These are phyloP conservation scores for Spiraea crenata DNA, from an alignment of 331 rosid species.

Conservation along the genomic window DNA sequence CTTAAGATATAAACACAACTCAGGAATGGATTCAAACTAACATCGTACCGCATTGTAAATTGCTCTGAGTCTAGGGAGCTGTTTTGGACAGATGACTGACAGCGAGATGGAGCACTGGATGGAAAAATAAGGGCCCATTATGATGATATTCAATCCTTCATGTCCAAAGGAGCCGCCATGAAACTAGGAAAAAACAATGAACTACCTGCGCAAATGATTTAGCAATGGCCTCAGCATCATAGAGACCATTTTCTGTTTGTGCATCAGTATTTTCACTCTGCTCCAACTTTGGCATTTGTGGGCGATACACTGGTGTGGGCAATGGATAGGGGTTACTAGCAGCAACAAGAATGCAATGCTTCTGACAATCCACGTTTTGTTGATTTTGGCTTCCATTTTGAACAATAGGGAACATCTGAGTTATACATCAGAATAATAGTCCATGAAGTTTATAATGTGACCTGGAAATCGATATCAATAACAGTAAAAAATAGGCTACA, in stretches of 20 bases:
- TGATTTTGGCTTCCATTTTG: slow-evolving; percentile 74
- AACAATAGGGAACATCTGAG: slow-evolving; percentile 71
- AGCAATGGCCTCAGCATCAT: slow-evolving; percentile 91
- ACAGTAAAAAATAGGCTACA: neutral
- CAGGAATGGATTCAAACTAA: neutral
- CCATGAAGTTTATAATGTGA: neutral
- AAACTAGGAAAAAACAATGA: slow-evolving; percentile 8
- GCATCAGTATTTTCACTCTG: slow-evolving; percentile 68
- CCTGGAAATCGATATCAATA: neutral
- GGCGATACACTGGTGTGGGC: slow-evolving; percentile 85
- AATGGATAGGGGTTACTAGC: slow-evolving; percentile 92
- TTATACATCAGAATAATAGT: slow-evolving; percentile 24
- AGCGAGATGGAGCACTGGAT: slow-evolving; percentile 87
- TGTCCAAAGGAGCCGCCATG: slow-evolving; percentile 3
- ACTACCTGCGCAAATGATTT: slow-evolving; percentile 80
- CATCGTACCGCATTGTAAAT: slow-evolving; percentile 74
- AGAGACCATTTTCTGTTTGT: slow-evolving; percentile 60
- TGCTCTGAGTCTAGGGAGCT: slow-evolving; percentile 74
- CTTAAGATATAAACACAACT: neutral
- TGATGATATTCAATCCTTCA: slow-evolving; percentile 3
- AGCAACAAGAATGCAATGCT: slow-evolving; percentile 86
- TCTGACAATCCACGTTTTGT: slow-evolving; percentile 72
- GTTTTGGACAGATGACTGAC: slow-evolving; percentile 90
- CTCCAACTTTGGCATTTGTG: slow-evolving; percentile 66
- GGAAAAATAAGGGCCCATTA: slow-evolving; percentile 26